Base-by-base conservation (phyloP, 176 grass and related monocot species). In the Cymbopogon citratus region DNA sequence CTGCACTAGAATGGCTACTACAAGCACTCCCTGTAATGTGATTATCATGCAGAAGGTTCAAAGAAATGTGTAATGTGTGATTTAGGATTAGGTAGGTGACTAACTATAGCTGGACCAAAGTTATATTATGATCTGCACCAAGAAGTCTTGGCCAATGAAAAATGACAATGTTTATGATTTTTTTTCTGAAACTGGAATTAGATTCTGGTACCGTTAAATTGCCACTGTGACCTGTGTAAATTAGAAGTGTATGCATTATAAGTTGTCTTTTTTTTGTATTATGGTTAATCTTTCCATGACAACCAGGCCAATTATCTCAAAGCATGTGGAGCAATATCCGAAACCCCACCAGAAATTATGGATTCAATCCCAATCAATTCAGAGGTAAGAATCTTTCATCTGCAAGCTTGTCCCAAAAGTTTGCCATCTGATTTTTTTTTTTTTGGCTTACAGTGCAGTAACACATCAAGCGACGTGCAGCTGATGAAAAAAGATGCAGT, bases 221-320 rank as follows among this genome's bases (percentile, higher is more conserved):
- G 24, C 4, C 18, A 34, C 61, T 78, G 3, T 78, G 1, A 9
- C 7, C 23, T 28, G n/a, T 78, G 31, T n/a, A 85, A 18, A 40
- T 46, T 28, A 73, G 21, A 44, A 9, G 9, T 11, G 19, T 4
- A 66, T 33, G 33, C 25, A 5, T 12, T 73, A 16, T 4, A 80
- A 65, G 7, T 9, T 52, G 25, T 4, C 48, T 36, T 31, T 24
- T 66, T 73, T 71, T 41, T 12, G n/a, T n/a, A n/a, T n/a, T n/a
- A n/a, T n/a, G n/a, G n/a, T n/a, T n/a, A n/a, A n/a, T n/a, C n/a
- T n/a, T n/a, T n/a, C 43, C 6, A 36, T 66, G 83, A 7, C 87
- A 61, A 77, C 45, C 74, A 94, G 90, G 89, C 76, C 57, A 89
- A 91, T 35, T 87, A 93, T 81, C 83, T 95, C 36, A 99, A 93